Evolutionary conservation across 495 filamentous ascomycete genomes (phyloP), one percentile per base, ranked within the genome.

Genomic region (Oidiodendron maius): DNA sequence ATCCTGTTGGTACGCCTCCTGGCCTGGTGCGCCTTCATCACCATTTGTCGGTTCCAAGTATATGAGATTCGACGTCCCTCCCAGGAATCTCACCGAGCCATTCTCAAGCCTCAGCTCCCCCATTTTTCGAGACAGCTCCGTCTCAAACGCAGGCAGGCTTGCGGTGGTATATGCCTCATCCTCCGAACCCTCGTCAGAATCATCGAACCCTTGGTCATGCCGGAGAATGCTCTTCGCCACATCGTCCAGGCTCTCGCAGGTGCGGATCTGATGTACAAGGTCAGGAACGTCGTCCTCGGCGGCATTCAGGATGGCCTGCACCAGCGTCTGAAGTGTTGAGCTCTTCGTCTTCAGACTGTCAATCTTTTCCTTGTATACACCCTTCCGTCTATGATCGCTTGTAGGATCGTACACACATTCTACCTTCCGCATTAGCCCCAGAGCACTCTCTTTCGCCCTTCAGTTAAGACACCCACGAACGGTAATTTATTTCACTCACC

Each of bases 351-450:
- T 87, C 59, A 91, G 76, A 55, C 83, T 87, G 64, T 96, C 90
- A 39, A 90, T 84, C 64, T 96, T 90, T 64, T 95, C 89, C 64
- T 89, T 91, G 64, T 96, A 96, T 9, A 96, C 93, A 40, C 93
- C 93, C 63, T 97, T 98, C 15, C 93, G 82, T 39, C 93, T 85
- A 61, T 96, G 89, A 64, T 98, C 93, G 46, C 88, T 93, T 60
- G 88, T 94, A 4, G 89, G 93, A 62, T 97, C 94, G 72, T 97
- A 98, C 42, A 95, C 73, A 65, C 90, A 89, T 54, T 84, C 82
- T 61, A 48, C 18, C 8, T 16, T n/a, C n/a, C n/a, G n/a, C n/a
- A n/a, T n/a, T n/a, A n/a, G n/a, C n/a, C n/a, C n/a, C n/a, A n/a
- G n/a, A n/a, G n/a, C n/a, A n/a, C n/a, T n/a, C n/a, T n/a, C n/a